Evolutionary conservation across 306 rosid species (phyloP).

Genomic region (Cucumis cinereus): DNA sequence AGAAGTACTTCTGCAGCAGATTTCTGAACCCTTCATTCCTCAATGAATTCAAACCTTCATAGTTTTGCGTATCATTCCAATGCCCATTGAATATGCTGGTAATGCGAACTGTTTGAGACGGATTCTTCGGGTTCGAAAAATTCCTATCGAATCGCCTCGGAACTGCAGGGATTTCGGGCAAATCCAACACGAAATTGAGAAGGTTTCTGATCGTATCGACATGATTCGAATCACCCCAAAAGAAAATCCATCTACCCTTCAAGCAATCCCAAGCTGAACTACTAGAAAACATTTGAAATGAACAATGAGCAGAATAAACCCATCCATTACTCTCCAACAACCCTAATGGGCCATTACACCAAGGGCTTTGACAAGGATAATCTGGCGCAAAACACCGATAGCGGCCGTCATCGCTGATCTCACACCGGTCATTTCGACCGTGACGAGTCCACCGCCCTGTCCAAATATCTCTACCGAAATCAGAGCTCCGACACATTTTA

Average conservation of each 20-base stretch:
- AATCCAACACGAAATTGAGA: slow-evolving; percentile 60
- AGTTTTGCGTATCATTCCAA: slow-evolving; percentile 81
- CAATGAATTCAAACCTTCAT: slow-evolving; percentile 72
- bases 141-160: slow-evolving; percentile 67
- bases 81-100: slow-evolving; percentile 93
- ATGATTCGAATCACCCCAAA: slow-evolving; percentile 95
- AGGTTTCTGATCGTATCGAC: slow-evolving; percentile 76
- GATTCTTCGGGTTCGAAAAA: slow-evolving; percentile 62
- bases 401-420: slow-evolving; percentile 59
- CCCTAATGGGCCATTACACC: slow-evolving; percentile 84
- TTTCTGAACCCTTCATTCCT: slow-evolving; percentile 52
- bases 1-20: slow-evolving; percentile 52
- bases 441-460: slow-evolving; percentile 88
- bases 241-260: slow-evolving; percentile 71
- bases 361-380: slow-evolving; percentile 58
- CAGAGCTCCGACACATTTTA: slow-evolving; percentile 37
- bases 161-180: slow-evolving; percentile 52
- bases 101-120: slow-evolving; percentile 61
- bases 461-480: slow-evolving; percentile 61
- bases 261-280: slow-evolving; percentile 80
- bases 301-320: slow-evolving; percentile 85
- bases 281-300: slow-evolving; percentile 47
- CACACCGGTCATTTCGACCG: slow-evolving; percentile 52
- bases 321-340: slow-evolving; percentile 89
- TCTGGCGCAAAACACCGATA: slow-evolving; percentile 46